Percentiles rank a stretch among this genome's conserved stretches.
phyloP scores from a whole-genome alignment of 1,284 basidiomycete genomes.

The Marasmius fiardii region DNA sequence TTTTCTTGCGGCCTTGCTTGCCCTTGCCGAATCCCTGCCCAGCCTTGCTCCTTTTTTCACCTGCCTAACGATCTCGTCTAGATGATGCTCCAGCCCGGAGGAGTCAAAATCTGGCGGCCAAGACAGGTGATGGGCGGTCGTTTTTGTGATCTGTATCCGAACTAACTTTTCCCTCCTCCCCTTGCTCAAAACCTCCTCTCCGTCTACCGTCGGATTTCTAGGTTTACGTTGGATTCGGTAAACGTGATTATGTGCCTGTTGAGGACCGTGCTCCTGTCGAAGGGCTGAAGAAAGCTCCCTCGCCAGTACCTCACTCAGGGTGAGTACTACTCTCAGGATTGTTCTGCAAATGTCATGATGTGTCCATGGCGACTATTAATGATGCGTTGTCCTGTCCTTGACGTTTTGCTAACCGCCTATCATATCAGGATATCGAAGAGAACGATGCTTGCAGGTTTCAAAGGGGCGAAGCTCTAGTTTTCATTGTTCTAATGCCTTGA shows the following conservation, averaged over 20 bases:
- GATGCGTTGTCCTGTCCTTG: not conserved
- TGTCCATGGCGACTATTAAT: slow-evolving; percentile 31
- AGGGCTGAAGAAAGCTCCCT: slow-evolving; percentile 55
- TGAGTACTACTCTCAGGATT: slow-evolving; percentile 34
- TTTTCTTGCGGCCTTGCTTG: not conserved
- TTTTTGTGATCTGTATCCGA: not conserved
- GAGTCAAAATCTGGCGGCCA: slow-evolving; percentile 90
- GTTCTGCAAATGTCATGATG: slow-evolving; percentile 17
- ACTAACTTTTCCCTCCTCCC: not conserved
- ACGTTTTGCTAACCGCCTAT: slow-evolving; percentile 11
- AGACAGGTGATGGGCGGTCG: slow-evolving; percentile 53
- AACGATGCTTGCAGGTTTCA: slow-evolving; percentile 67
- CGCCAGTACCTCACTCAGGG: slow-evolving; percentile 72
- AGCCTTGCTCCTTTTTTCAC: too few relatives aligned
- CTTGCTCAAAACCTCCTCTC: not conserved
- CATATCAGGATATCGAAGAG: slow-evolving; percentile 68
- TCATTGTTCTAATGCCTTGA: not conserved
- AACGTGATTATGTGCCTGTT: slow-evolving; percentile 70
- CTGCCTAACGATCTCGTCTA: slow-evolving; percentile 23
- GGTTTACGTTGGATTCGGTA: slow-evolving; percentile 74
- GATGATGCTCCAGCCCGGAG: slow-evolving; percentile 86
- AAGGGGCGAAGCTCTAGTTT: slow-evolving; percentile 52
- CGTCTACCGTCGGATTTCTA: slow-evolving; percentile 22
- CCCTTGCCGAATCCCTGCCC: not conserved
- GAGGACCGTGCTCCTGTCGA: slow-evolving; percentile 55